Base-by-base conservation (phyloP, 805 yeast species). In the Alloascoidea africana region DNA sequence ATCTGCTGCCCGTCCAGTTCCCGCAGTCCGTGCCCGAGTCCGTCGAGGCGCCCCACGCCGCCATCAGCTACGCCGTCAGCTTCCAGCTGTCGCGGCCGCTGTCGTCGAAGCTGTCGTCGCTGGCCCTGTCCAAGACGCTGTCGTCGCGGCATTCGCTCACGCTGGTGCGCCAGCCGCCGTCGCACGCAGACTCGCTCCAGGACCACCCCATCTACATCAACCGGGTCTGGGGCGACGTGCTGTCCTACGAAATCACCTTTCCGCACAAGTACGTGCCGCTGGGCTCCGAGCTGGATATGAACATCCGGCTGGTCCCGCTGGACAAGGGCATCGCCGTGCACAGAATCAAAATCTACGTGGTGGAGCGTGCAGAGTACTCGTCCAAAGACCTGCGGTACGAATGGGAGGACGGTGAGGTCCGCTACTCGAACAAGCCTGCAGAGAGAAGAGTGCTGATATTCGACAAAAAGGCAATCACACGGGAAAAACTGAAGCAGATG, bases 151-250 rank as follows among this genome's bases (percentile, higher is more conserved):
- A 43, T n/a, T 36, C 43, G 4, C 39, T 44, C 2, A 37, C 39
- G 14, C 35, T 42, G 15, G 41, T 42, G 2, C 35, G 47, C 6
- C 30, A 27, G 13, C 34, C 39, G 1, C 41, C 41, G 14, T 23
- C 44, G 4, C 32, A 32, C 2, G 27, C 38, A 13, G 49, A 41
- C 2, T 67, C 70, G 4, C 61, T 73, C n/a, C 6, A 13, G 4
- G 78, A 80, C 50, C 82, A 79, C 49, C 85, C 93, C 0, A 69
- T 82, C 14, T 80, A 76, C 52, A 84, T 82, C 27, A 79, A 77
- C 51, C 65, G 82, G 43, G 65, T 74, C 1, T 82, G 91, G 91
- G 73, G 74, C 46, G 76, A 79, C 39, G 54, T 84, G 0, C 55
- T 82, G 27, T 73, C 74, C 39, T 82, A 82, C 54, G 79, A 79